These are phyloP conservation scores for Phaeosphaeria sp. DNA, from an alignment of 2,329 filamentous ascomycete genomes.

Conservation along the genomic window DNA sequence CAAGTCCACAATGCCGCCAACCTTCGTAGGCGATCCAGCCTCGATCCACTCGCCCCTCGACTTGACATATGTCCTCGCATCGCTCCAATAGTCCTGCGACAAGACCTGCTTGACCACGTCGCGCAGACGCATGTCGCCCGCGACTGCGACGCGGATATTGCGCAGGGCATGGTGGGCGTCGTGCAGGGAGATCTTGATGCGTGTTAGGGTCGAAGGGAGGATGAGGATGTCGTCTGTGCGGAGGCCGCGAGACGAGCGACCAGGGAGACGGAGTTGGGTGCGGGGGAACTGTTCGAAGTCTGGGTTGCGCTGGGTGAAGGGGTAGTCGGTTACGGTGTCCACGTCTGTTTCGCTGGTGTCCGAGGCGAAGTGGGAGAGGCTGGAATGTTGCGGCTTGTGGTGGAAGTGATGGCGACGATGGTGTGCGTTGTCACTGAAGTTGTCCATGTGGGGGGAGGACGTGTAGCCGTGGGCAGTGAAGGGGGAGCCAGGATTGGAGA, in stretches of 20 bases:
- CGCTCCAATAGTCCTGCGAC: not conserved
- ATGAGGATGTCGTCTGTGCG: slow-evolving; percentile 10
- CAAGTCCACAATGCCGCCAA: slow-evolving; percentile 11
- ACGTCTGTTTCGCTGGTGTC: not conserved
- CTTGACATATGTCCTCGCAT: slow-evolving; percentile 8
- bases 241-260: not conserved
- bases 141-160: slow-evolving; percentile 10
- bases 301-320: not conserved
- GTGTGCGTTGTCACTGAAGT: not conserved
- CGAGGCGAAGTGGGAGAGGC: not conserved
- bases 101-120: slow-evolving; percentile 18
- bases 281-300: not conserved
- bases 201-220: slow-evolving; percentile 8
- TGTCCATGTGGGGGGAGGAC: not conserved
- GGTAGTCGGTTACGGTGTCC: not conserved
- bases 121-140: slow-evolving; percentile 16
- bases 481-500: slow-evolving; percentile 1
- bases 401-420: not conserved
- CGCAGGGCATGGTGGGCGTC: not conserved
- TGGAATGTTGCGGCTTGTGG: not conserved
- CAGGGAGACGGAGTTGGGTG: not conserved
- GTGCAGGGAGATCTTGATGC: slow-evolving; percentile 7
- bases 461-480: slow-evolving; percentile 2
- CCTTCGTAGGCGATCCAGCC: not conserved
- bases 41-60: slow-evolving; percentile 19